phyloP scores from a whole-genome alignment of 2,329 filamentous ascomycete species.

The Fusarium sp. region DNA sequence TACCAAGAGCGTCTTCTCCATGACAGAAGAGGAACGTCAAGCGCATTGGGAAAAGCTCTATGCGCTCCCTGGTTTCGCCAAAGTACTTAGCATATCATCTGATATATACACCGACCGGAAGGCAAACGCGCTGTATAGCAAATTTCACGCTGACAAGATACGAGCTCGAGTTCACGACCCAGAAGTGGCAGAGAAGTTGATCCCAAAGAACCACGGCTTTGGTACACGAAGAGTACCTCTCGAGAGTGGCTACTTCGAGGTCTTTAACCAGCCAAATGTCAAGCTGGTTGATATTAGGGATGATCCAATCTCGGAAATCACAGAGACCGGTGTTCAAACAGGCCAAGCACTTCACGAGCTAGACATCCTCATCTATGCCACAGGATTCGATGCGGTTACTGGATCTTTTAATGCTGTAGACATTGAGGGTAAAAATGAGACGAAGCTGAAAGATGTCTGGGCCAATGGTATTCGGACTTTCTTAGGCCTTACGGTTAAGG shows the following conservation, averaged over 20 bases:
- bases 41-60: conserved; percentile 52
- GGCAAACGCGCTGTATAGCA: conserved; percentile 29
- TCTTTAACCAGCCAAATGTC: conserved; percentile 29
- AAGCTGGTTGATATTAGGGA: conserved; percentile 31
- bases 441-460: conserved; percentile 56
- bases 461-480: conserved; percentile 55
- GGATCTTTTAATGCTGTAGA: conserved; percentile 54
- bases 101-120: conserved; percentile 28
- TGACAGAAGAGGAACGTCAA: conserved; percentile 49
- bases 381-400: conserved; percentile 44
- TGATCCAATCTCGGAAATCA: conserved; percentile 35
- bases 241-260: conserved; percentile 32
- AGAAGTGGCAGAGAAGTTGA: conserved; percentile 24
- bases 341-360: conserved; percentile 27
- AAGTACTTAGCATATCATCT: conserved; percentile 34
- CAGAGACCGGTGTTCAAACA: conserved; percentile 32
- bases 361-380: conserved; percentile 44
- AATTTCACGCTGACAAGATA: conserved; percentile 32
- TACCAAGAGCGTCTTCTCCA: conserved; percentile 34
- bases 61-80: conserved; percentile 57
- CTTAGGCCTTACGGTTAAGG: conserved; percentile 59
- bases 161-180: conserved; percentile 25
- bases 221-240: conserved; percentile 26
- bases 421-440: conserved; percentile 63
- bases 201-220: conserved; percentile 30